phyloP scores from a whole-genome alignment of 352 stramenopile species.

The Pythium rhizo-oryzae region DNA sequence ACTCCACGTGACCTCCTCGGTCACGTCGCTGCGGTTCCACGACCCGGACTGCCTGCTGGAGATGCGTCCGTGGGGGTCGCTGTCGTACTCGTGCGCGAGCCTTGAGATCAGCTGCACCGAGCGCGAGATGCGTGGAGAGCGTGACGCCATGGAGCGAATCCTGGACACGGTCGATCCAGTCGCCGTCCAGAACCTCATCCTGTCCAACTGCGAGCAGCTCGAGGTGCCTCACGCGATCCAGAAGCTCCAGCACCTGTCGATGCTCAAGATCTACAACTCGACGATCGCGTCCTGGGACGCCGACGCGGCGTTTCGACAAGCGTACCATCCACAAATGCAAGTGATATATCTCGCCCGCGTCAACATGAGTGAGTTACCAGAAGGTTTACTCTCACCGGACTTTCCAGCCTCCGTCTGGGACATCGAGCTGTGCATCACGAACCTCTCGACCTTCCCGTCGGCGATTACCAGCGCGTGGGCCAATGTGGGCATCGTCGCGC shows the following conservation, averaged over 20 bases:
- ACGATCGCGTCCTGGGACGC: constrained; percentile 14
- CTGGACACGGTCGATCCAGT: neutral
- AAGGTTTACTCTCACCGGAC: neutral
- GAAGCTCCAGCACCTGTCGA: neutral
- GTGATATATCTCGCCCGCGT: neutral
- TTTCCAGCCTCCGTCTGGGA: neutral
- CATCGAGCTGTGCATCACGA: constrained; percentile 3
- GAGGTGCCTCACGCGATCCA: constrained; percentile 6
- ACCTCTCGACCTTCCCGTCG: constrained; percentile 3
- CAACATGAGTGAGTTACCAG: constrained; percentile 4
- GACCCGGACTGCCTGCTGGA: constrained; percentile 24
- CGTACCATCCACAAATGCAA: neutral
- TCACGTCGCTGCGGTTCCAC: neutral
- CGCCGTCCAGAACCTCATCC: neutral
- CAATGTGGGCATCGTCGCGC: neutral
- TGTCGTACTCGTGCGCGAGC: constrained; percentile 20
- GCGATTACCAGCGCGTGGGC: neutral
- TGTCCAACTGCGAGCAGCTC: constrained; percentile 12
- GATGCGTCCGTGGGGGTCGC: constrained; percentile 22
- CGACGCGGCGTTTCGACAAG: neutral
- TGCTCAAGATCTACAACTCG: constrained; percentile 27
- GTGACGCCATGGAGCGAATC: neutral
- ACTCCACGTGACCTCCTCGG: constrained; percentile 11
- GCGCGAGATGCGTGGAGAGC: neutral
- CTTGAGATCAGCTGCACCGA: constrained; percentile 30